phyloP scores from a whole-genome alignment of 805 yeast genomes.

The Metschnikowia colocasiae region DNA sequence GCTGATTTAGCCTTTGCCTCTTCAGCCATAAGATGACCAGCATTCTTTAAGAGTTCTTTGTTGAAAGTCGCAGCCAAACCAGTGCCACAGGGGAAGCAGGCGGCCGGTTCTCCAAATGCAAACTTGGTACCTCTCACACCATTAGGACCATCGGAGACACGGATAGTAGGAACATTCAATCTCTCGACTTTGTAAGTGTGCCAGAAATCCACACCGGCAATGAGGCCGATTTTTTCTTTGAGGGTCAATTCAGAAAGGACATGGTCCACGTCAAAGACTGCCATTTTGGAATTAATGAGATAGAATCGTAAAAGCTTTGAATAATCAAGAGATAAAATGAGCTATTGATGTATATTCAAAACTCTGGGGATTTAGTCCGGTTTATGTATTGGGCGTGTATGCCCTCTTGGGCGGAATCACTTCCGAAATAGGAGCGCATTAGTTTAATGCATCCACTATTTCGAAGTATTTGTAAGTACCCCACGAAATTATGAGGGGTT shows the following conservation, averaged over 20 bases:
- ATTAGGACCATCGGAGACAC: conserved; percentile 39
- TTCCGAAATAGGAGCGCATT: not conserved
- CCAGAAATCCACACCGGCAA: conserved; percentile 48
- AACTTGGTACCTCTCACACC: conserved; percentile 32
- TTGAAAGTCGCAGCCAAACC: conserved; percentile 31
- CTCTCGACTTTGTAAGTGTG: conserved; percentile 42
- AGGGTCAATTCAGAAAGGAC: conserved; percentile 23
- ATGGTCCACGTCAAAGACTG: conserved; percentile 24
- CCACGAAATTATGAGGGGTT: not conserved
- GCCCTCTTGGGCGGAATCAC: not conserved
- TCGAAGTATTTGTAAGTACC: not conserved
- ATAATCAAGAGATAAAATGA: not conserved
- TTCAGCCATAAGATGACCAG: conserved; percentile 31
- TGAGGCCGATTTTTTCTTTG: conserved; percentile 26
- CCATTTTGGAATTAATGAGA: conserved; percentile 4
- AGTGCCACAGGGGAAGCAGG: conserved; percentile 36
- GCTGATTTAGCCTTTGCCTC: conserved; percentile 33
- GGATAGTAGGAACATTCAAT: conserved; percentile 43
- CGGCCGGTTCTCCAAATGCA: conserved; percentile 27
- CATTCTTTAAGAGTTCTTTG: conserved; percentile 23
- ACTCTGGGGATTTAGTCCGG: not conserved
- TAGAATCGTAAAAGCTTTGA: not conserved
- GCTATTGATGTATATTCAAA: not conserved
- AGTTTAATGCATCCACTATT: not conserved
- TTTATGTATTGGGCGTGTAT: not conserved